A percentile compares a stretch with the other conserved stretches of the same genome.
phyloP scores from a whole-genome alignment of 148 eudicot genomes.

The Polygonum aviculare region DNA sequence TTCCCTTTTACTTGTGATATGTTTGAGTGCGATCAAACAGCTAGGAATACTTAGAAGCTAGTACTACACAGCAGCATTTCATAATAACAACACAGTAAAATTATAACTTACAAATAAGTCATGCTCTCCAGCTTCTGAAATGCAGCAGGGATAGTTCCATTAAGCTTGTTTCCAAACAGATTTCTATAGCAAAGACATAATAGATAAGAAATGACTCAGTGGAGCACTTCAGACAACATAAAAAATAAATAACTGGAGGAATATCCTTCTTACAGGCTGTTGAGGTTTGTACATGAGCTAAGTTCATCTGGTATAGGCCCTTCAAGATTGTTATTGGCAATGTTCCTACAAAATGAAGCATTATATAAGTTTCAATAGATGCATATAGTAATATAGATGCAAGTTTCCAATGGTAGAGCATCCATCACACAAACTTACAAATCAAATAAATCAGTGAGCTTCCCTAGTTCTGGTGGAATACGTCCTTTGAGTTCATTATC shows the following conservation, averaged over 20 bases:
- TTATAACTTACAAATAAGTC: conserved; percentile 75
- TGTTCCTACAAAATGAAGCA: conserved; percentile 43
- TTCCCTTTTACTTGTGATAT: background rate
- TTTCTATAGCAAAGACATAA: conserved; percentile 35
- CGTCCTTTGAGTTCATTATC: conserved; percentile 73
- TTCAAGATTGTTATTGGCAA: conserved; percentile 75
- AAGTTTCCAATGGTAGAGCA: background rate
- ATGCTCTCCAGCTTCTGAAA: conserved; percentile 85
- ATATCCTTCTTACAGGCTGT: conserved; percentile 71
- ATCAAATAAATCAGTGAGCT: conserved; percentile 88
- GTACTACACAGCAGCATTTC: background rate
- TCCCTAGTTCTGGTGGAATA: conserved; percentile 88
- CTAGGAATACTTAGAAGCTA: background rate
- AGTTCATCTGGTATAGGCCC: conserved; percentile 83
- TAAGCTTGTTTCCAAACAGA: conserved; percentile 70
- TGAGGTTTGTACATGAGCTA: conserved; percentile 89
- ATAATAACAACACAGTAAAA: background rate
- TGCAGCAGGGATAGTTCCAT: conserved; percentile 73
- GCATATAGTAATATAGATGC: background rate
- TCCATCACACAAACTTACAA: conserved; percentile 36
- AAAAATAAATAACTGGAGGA: background rate
- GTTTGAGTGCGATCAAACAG: background rate
- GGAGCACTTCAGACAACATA: background rate
- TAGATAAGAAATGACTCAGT: background rate
- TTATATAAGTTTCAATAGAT: background rate